Evolutionary conservation across 164 flowering plant species (phyloP).

Genomic region (Liriodendron chinense): DNA sequence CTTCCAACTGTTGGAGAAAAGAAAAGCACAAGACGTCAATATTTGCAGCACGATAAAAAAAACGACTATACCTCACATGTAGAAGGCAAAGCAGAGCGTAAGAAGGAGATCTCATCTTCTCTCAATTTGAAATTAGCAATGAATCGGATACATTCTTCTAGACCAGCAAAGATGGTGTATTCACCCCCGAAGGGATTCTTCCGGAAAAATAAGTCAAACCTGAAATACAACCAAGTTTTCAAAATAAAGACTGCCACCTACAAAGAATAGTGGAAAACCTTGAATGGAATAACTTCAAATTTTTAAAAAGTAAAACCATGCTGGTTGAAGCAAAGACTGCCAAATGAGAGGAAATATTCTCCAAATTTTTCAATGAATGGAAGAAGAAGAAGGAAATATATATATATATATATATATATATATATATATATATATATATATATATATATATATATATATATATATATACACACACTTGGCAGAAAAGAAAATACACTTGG

Average conservation of each 20-base stretch:
- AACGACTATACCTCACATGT: constrained; percentile 66
- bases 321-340: too few relatives aligned
- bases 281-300: too few relatives aligned
- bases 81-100: constrained; percentile 55
- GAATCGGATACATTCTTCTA: constrained; percentile 86
- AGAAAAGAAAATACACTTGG: background rate
- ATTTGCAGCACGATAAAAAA: background rate
- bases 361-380: too few relatives aligned
- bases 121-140: constrained; percentile 80
- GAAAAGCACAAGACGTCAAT: background rate
- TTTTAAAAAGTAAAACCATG: too few relatives aligned
- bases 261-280: background rate
- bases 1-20: background rate
- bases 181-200: constrained; percentile 98
- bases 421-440: too few relatives aligned
- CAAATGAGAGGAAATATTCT: too few relatives aligned
- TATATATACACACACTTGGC: too few relatives aligned
- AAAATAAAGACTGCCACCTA: background rate
- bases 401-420: too few relatives aligned
- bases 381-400: too few relatives aligned
- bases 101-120: constrained; percentile 73
- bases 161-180: constrained; percentile 90
- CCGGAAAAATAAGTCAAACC: constrained; percentile 94
- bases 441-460: too few relatives aligned
- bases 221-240: constrained; percentile 28